Evolutionary conservation across 1,284 basidiomycete species (phyloP), one percentile per base, ranked within the genome.

Genomic region (Takashimella koratensis): DNA sequence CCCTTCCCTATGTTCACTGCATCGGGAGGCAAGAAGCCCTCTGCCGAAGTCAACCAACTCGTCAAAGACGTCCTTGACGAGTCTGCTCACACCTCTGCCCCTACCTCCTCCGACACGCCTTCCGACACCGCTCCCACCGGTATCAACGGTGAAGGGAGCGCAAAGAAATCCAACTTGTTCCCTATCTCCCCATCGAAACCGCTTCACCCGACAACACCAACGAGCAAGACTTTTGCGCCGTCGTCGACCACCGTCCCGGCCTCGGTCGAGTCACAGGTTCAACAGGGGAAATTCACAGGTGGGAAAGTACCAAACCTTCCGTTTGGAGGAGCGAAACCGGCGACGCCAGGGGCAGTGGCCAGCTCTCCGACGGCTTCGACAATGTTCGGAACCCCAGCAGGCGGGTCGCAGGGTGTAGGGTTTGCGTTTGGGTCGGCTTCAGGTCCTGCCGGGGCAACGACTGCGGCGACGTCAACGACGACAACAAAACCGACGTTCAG

Each of bases 201-300:
- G 8, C 39, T 73, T 40, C 65, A 68, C 23, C 60, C 68, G 0
- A 56, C 67, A 3, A 68, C 68, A 2, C 66, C 70, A 0, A 66
- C 66, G 40, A 64, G 60, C 56, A 65, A 68, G 52, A 67, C 63
- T 4, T 69, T 73, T 36, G 43, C 61, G 2, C 62, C 66, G 0
- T 66, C 68, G 2, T 47, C 58, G 2, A 51, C 59, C 6, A 54
- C 63, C 40, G 62, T 65, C 43, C 45, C 61, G 2, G 41, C 60
- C 5, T 42, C 54, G 1, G 49, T 39, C 2, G 53, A 65, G 3
- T 57, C 68, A 3, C 64, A 67, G 2, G 60, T 64, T 12, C 64
- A 68, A 54, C 57, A 70, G 12, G 70, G 70, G 59, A 72, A 69
- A 54, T 72, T 72, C 43, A 68, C 67, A 3, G 67, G 65, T 21